phyloP scores from a whole-genome alignment of 2,329 filamentous ascomycete species.

The Fusarium sp. region DNA sequence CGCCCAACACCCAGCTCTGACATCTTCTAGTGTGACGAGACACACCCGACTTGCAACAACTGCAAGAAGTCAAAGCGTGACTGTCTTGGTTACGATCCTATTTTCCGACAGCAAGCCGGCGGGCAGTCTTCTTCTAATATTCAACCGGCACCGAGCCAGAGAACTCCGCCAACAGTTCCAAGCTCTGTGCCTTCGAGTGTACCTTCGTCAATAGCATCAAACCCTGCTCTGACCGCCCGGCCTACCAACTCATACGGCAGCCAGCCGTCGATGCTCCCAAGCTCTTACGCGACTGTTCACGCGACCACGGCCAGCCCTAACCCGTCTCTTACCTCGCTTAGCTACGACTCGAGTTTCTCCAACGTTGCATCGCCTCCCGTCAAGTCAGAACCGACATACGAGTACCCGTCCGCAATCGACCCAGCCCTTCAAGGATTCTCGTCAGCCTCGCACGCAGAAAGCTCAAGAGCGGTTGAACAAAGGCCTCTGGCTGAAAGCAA shows the following conservation, averaged over 20 bases:
- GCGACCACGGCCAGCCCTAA: constrained; percentile 51
- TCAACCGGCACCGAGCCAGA: constrained; percentile 51
- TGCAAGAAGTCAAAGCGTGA: constrained; percentile 91
- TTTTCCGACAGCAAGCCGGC: constrained; percentile 81
- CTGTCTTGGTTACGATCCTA: constrained; percentile 87
- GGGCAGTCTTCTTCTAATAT: constrained; percentile 77
- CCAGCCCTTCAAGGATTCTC: constrained; percentile 68
- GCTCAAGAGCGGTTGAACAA: constrained; percentile 45
- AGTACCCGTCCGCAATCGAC: constrained; percentile 73
- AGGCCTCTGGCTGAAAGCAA: constrained; percentile 50
- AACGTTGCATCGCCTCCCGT: constrained; percentile 50
- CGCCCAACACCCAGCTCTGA: constrained; percentile 43
- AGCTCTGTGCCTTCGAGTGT: constrained; percentile 45
- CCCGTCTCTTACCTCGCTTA: constrained; percentile 47
- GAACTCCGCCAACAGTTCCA: constrained; percentile 52
- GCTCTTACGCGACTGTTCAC: constrained; percentile 57
- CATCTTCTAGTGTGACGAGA: constrained; percentile 83
- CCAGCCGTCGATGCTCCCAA: constrained; percentile 60
- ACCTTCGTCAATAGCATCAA: constrained; percentile 45
- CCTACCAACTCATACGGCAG: constrained; percentile 59
- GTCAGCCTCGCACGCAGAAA: constrained; percentile 40
- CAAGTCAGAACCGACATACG: constrained; percentile 60
- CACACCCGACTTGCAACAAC: constrained; percentile 90
- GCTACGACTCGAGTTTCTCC: constrained; percentile 52
- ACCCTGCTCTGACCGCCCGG: constrained; percentile 44